Evolutionary conservation across 78 protist species (phyloP), one percentile per base, ranked within the genome.

Genomic region (Isochrysis galbana): DNA sequence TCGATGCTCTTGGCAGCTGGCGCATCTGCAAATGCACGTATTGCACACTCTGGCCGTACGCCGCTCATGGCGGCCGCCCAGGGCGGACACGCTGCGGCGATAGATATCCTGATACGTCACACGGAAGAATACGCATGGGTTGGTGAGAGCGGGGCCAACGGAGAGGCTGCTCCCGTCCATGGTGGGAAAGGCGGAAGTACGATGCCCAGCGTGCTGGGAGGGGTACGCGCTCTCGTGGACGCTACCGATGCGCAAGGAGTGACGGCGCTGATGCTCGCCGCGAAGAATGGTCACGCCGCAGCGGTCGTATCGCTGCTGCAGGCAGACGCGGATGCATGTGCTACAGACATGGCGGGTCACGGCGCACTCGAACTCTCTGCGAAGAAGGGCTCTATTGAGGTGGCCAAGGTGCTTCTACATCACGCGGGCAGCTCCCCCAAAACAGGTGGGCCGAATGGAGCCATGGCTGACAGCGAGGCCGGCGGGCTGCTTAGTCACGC

Each of bases 21-120:
- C 84, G 84, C 34, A 1, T 10, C 2, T 25, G 26, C 23, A n/a
- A 2, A 72, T 4, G 82, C 82, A 41, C 82, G 41, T 19, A 72
- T 41, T 36, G 1, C 19, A 19, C 3, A 3, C 32, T 1, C 82
- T 1, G n/a, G 47, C 32, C 84, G 84, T 17, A 77, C 84, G 17
- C 46, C 84, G 2, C 84, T 77, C 34, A 77, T 77, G 84, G 84
- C 84, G 21, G 84, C 84, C 32, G 84, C 84, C 48, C 84, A 77
- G 47, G 47, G 84, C 84, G 84, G 84, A n/a, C 84, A 77, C 47
- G 46, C 0, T 14, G 47, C 47, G 14, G 17, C 32, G 17, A 2
- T 77, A 19, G 48, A 39, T 17, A 2, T 39, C 29, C 84, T 77
- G 46, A 23, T 77, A 25, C 32, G 21, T 23, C 74, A 61, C 74